A percentile compares a stretch with the other conserved stretches of the same genome.
Evolutionary conservation across 495 filamentous ascomycete genomes (phyloP).

Genomic region (Cudoniella acicularis): DNA sequence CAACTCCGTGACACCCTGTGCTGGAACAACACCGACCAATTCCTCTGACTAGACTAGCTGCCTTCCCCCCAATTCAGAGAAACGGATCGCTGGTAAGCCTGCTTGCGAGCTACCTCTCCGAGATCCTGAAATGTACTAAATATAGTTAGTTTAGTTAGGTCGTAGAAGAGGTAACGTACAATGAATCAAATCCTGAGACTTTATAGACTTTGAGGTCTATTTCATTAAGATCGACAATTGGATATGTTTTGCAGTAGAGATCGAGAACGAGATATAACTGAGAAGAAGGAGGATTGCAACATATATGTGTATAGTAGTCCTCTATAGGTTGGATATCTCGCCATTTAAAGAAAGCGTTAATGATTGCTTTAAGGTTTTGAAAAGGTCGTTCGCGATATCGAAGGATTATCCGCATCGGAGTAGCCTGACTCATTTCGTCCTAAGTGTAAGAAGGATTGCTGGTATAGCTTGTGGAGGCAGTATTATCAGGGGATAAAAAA

Average conservation of each 20-base stretch:
- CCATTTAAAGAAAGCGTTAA: constrained; percentile 18
- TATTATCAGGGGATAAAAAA: constrained; percentile 10
- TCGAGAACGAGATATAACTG: constrained; percentile 18
- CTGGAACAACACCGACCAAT: constrained; percentile 17
- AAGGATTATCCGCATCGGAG: constrained; percentile 18
- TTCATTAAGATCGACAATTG: constrained; percentile 14
- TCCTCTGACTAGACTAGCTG: constrained; percentile 16
- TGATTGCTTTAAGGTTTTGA: constrained; percentile 14
- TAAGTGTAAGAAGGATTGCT: constrained; percentile 15
- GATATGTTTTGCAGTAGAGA: constrained; percentile 21
- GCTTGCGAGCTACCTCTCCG: constrained; percentile 15
- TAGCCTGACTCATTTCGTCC: constrained; percentile 20
- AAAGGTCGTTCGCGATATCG: constrained; percentile 19
- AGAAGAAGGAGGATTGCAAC: constrained; percentile 13
- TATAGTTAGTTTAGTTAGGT: constrained; percentile 17
- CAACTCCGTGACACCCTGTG: no score
- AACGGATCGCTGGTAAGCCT: constrained; percentile 15
- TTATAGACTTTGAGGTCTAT: constrained; percentile 17
- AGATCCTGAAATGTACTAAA: constrained; percentile 18
- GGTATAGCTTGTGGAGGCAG: constrained; percentile 15
- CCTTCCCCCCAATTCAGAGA: constrained; percentile 15
- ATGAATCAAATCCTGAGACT: constrained; percentile 17
- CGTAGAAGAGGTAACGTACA: constrained; percentile 14
- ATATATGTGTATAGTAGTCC: constrained; percentile 18
- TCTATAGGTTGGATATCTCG: constrained; percentile 19